A percentile compares a stretch with the other conserved stretches of the same genome.
Evolutionary conservation across 1,139 yeast species (phyloP).

Genomic region (Scheffersomyces illinoinensis): DNA sequence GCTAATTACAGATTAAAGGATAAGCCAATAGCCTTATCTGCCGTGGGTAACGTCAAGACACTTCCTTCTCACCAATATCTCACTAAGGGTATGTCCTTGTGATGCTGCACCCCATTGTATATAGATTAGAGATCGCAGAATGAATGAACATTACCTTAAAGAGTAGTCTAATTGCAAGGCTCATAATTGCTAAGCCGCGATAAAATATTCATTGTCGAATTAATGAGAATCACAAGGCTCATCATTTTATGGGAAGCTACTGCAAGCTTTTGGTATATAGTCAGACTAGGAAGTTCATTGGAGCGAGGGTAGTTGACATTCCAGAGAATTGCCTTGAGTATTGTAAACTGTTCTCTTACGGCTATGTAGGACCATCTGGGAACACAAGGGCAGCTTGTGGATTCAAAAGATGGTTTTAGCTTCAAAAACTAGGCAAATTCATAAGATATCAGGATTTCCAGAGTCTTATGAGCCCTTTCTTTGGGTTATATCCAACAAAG

Average conservation of each 20-base stretch:
- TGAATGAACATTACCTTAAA: neutral
- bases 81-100: constrained; percentile 34
- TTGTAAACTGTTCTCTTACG: too few relatives aligned
- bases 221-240: neutral
- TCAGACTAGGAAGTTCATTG: too few relatives aligned
- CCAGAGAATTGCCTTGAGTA: too few relatives aligned
- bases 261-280: too few relatives aligned
- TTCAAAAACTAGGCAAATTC: too few relatives aligned
- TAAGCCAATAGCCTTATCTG: constrained; percentile 86
- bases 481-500: neutral
- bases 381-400: too few relatives aligned
- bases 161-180: neutral
- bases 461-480: too few relatives aligned
- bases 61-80: constrained; percentile 62
- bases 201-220: neutral
- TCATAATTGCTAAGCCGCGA: neutral
- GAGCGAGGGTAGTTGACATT: too few relatives aligned
- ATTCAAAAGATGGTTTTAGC: too few relatives aligned
- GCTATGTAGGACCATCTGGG: too few relatives aligned
- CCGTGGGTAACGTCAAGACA: constrained; percentile 75
- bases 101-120: constrained; percentile 4
- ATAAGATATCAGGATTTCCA: too few relatives aligned
- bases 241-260: too few relatives aligned
- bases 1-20: constrained; percentile 78
- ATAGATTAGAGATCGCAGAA: constrained; percentile 1